A percentile compares a stretch with the other conserved stretches of the same genome.
These are phyloP conservation scores for Auxenochlorella protothecoides DNA, from an alignment of 139 green algal species.

Conservation along the genomic window DNA sequence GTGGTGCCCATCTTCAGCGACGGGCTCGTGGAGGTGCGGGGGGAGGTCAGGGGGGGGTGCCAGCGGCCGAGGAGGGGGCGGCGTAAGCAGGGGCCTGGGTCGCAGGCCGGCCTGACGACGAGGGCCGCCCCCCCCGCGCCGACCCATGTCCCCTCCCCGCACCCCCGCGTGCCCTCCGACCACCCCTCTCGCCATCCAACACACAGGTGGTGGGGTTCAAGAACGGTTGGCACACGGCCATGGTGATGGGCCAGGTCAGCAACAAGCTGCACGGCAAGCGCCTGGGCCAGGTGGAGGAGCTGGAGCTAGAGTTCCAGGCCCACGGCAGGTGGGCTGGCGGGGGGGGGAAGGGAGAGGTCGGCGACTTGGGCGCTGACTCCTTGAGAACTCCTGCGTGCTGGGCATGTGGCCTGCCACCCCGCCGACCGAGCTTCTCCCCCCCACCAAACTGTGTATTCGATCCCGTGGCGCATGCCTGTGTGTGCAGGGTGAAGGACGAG, in stretches of 20 bases:
- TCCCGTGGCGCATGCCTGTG: too few species aligned
- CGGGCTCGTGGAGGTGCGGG: slow-evolving; percentile 57
- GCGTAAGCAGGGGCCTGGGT: not conserved
- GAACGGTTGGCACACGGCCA: slow-evolving; percentile 56
- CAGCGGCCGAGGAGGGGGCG: not conserved
- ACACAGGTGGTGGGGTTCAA: slow-evolving; percentile 57
- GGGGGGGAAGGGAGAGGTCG: not conserved
- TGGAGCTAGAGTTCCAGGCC: slow-evolving; percentile 23
- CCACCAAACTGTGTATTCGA: not conserved
- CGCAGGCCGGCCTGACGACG: too few species aligned
- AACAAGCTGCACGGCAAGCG: slow-evolving; percentile 46
- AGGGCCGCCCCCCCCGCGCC: too few species aligned
- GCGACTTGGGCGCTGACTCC: not conserved
- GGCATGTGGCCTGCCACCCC: not conserved
- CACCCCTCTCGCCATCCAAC: not conserved
- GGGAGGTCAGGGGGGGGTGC: not conserved
- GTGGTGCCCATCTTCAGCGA: slow-evolving; percentile 50
- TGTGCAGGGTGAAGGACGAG: slow-evolving; percentile 2
- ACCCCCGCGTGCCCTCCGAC: not conserved
- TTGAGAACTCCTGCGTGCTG: not conserved
- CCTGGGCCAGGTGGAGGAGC: slow-evolving; percentile 58
- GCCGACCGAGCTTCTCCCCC: not conserved
- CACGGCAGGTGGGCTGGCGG: not conserved
- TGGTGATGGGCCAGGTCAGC: slow-evolving; percentile 53
- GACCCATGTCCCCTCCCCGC: not conserved